phyloP scores from a whole-genome alignment of 495 filamentous ascomycete genomes.

The Daldinia bambusicola region DNA sequence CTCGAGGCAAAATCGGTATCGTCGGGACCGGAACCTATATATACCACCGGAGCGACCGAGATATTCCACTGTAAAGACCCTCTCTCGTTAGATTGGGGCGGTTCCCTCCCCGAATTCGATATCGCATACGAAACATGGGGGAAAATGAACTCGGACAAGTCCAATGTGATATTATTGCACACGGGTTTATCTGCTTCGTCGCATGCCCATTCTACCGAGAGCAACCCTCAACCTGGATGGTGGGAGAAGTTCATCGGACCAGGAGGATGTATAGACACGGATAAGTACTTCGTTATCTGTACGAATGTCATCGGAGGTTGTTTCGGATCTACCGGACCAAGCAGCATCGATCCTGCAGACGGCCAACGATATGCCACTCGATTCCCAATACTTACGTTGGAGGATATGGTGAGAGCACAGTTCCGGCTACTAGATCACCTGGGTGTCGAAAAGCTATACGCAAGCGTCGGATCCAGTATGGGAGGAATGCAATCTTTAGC shows the following conservation, averaged over 20 bases:
- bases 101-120: conserved; percentile 83
- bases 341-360: conserved; percentile 87
- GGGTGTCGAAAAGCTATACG: conserved; percentile 82
- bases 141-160: conserved; percentile 77
- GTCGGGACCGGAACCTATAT: conserved; percentile 89
- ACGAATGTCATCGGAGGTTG: conserved; percentile 97
- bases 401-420: conserved; percentile 97
- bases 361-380: conserved; percentile 90
- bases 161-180: conserved; percentile 91
- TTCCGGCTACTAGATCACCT: conserved; percentile 87
- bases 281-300: conserved; percentile 93
- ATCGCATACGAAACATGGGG: conserved; percentile 98
- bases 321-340: conserved; percentile 94
- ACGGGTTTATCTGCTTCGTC: conserved; percentile 96
- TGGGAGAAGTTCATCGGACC: conserved; percentile 99
- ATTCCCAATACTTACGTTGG: conserved; percentile 95
- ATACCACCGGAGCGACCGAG: conserved; percentile 85
- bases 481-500: conserved; percentile 97
- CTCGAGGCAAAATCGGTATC: conserved; percentile 75
- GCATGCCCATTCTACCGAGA: conserved; percentile 88
- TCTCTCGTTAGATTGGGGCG: conserved; percentile 91
- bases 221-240: conserved; percentile 91
- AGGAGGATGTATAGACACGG: conserved; percentile 83
- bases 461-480: conserved; percentile 96
- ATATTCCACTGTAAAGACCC: conserved; percentile 77